phyloP scores from a whole-genome alignment of 1,284 basidiomycete genomes.

The Ustilago tritici region DNA sequence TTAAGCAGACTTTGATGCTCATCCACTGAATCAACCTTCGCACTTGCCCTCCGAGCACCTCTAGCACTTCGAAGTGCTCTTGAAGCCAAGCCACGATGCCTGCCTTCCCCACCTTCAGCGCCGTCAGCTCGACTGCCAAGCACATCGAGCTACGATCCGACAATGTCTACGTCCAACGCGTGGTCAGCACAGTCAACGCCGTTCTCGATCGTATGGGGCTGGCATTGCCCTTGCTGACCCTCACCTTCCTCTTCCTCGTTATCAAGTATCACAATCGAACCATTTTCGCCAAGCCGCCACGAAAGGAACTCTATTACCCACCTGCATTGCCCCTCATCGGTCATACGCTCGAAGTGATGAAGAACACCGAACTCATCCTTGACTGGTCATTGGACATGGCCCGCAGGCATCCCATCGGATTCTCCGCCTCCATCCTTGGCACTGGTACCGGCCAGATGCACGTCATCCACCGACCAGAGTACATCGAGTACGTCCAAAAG shows the following conservation, averaged over 20 bases:
- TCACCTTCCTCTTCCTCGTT: constrained; percentile 27
- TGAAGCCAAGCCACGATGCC: constrained; percentile 16
- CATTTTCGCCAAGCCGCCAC: constrained; percentile 30
- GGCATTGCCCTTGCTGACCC: constrained; percentile 22
- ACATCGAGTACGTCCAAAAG: constrained; percentile 67
- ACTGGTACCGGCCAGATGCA: constrained; percentile 40
- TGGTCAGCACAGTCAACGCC: constrained; percentile 17
- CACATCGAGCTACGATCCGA: constrained; percentile 35
- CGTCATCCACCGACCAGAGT: constrained; percentile 51
- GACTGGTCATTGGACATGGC: constrained; percentile 30
- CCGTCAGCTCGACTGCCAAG: constrained; percentile 18
- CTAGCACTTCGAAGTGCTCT: neutral
- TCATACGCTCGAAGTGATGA: constrained; percentile 31
- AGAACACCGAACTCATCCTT: constrained; percentile 15
- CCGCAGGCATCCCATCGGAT: constrained; percentile 29
- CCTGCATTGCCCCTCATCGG: constrained; percentile 46
- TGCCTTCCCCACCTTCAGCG: constrained; percentile 26
- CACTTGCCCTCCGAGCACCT: neutral
- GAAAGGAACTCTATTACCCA: constrained; percentile 33
- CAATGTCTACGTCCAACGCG: constrained; percentile 23
- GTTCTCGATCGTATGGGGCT: constrained; percentile 25
- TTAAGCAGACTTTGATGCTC: neutral
- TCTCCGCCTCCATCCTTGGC: constrained; percentile 23
- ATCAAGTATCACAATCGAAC: constrained; percentile 49
- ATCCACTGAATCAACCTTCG: neutral